phyloP scores from a whole-genome alignment of 108 stramenopile species.

The Cyclotella atomus region DNA sequence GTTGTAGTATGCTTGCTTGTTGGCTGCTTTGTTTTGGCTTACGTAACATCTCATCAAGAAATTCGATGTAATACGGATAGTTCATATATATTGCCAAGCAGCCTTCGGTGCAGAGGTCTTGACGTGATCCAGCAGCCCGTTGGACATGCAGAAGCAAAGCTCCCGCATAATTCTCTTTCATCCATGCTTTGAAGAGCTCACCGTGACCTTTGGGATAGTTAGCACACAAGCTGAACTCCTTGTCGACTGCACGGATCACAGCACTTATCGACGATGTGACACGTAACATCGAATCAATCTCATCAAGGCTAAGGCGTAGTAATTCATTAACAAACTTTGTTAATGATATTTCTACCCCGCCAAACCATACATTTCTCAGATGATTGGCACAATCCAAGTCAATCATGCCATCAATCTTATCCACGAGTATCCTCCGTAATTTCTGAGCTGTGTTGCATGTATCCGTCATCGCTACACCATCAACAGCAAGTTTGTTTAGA shows the following conservation, averaged over 20 bases:
- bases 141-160: constrained; percentile 14
- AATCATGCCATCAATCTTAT: background rate
- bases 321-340: constrained; percentile 14
- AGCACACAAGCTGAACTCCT: constrained; percentile 23
- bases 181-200: constrained; percentile 13
- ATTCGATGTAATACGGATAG: constrained; percentile 8
- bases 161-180: constrained; percentile 3
- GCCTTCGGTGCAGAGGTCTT: constrained; percentile 23
- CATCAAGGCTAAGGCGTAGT: constrained; percentile 15
- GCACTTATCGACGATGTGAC: constrained; percentile 24
- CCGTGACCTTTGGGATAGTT: constrained; percentile 30
- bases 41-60: background rate
- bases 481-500: constrained; percentile 10
- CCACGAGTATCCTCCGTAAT: constrained; percentile 2
- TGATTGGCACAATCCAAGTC: constrained; percentile 35
- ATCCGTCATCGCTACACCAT: constrained; percentile 16
- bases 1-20: background rate
- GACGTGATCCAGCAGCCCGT: constrained; percentile 5
- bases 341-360: constrained; percentile 13
- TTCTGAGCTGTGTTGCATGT: constrained; percentile 29
- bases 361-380: constrained; percentile 24
- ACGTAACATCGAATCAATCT: constrained; percentile 22
- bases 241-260: constrained; percentile 20
- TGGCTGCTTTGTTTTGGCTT: background rate
- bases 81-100: constrained; percentile 6